Evolutionary conservation across 306 rosid species (phyloP), one percentile per base, ranked within the genome.

Genomic region (Ammopiptanthus mongolicus): DNA sequence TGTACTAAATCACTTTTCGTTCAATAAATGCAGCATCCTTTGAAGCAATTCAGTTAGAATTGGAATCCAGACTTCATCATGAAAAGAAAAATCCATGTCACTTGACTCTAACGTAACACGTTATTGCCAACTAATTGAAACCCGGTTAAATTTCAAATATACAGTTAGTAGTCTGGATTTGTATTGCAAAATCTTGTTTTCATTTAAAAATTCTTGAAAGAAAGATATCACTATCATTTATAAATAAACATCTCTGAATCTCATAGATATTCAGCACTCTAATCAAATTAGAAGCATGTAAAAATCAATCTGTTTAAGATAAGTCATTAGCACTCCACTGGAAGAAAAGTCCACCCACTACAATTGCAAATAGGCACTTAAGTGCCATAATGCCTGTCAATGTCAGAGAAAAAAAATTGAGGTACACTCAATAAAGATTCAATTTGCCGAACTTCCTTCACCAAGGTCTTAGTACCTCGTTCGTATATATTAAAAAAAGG

Each of bases 271-370:
- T 48, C 56, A 37, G 9, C 14, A 25, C 29, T 65, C 76, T 31
- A 39, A 37, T 50, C 15, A 21, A 42, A 51, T 51, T 14, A 29
- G 48, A 67, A 66, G 55, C 64, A 60, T 41, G 77, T 34, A 42
- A 66, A 73, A 66, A 42, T 60, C 22, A 67, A 12, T 68, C 55
- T 23, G 50, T 52, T 14, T 46, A 68, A 73, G 69, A 61, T 39
- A 28, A 23, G 15, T 5, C 47, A 15, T 47, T 48, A 59, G 75
- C 52, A 31, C 39, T 76, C 59, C 22, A 44, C 61, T 4, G 50
- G 65, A 70, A 55, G 44, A 65, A 73, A 42, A 25, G 21, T 65
- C 15, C 31, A 34, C 34, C 61, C 3, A n/a, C 56, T 44, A 57
- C 46, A n/a, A n/a, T n/a, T n/a, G n/a, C n/a, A n/a, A n/a, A n/a